Evolutionary conservation across 352 stramenopile species (phyloP).

Genomic region (Pythium periplocum): DNA sequence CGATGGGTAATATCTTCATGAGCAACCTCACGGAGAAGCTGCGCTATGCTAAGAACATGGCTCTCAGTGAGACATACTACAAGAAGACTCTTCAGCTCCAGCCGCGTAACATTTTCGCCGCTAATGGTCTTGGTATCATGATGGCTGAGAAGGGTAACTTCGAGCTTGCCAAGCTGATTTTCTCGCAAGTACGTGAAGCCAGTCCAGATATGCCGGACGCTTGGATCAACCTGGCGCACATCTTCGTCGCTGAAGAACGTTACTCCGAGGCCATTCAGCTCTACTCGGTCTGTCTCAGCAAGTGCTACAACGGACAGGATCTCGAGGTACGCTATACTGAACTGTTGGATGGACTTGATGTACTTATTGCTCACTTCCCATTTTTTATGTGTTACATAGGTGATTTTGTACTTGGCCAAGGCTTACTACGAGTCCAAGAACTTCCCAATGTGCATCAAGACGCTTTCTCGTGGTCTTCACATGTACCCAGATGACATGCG

Average conservation of each 20-base stretch:
- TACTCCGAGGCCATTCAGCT: slow-evolving; percentile 95
- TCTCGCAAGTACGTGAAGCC: slow-evolving; percentile 94
- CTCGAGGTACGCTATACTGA: slow-evolving; percentile 33
- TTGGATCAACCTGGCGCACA: slow-evolving; percentile 96
- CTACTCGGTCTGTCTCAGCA: slow-evolving; percentile 90
- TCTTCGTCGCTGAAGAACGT: slow-evolving; percentile 95
- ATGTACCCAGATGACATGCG: slow-evolving; percentile 74
- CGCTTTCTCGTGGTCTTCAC: slow-evolving; percentile 73
- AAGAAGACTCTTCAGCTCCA: slow-evolving; percentile 93
- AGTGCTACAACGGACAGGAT: slow-evolving; percentile 88
- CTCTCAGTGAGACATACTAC: slow-evolving; percentile 93
- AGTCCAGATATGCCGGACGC: slow-evolving; percentile 94
- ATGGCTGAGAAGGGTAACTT: slow-evolving; percentile 97
- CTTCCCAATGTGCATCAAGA: slow-evolving; percentile 84
- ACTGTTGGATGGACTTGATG: slow-evolving; percentile 2
- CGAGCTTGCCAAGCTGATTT: slow-evolving; percentile 95
- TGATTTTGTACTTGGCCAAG: slow-evolving; percentile 82
- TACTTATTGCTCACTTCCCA: slow-evolving; percentile 2
- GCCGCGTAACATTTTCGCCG: slow-evolving; percentile 93
- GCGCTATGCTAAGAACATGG: slow-evolving; percentile 96
- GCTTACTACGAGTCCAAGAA: slow-evolving; percentile 88
- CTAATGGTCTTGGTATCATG: slow-evolving; percentile 97
- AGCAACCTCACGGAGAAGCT: slow-evolving; percentile 94
- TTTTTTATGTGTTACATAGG: slow-evolving; percentile 7
- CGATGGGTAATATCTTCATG: slow-evolving; percentile 98